phyloP scores from a whole-genome alignment of 495 filamentous ascomycete genomes.

The Aspergillus sclerotiicarbonarius region DNA sequence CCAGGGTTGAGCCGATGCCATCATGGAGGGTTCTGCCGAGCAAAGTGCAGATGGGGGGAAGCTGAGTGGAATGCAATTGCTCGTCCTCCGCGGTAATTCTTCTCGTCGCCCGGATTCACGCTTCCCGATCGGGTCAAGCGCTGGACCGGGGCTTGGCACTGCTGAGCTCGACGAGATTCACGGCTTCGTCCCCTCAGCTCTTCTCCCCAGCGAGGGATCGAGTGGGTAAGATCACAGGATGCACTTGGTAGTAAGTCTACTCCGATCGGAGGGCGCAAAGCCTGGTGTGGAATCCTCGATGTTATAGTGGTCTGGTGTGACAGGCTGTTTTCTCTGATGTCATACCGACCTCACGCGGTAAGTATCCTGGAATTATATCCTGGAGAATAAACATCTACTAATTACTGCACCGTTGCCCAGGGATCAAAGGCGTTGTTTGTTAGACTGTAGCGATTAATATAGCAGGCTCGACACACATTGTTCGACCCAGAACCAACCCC shows the following conservation, averaged over 20 bases:
- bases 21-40: constrained; percentile 1
- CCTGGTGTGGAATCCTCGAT: too few relatives aligned
- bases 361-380: too few relatives aligned
- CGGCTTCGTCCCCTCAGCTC: too few relatives aligned
- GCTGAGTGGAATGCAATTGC: constrained; percentile 3
- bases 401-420: too few relatives aligned
- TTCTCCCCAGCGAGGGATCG: too few relatives aligned
- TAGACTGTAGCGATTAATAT: too few relatives aligned
- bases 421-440: too few relatives aligned
- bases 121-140: constrained; percentile 23
- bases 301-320: not conserved
- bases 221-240: too few relatives aligned
- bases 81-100: constrained; percentile 15
- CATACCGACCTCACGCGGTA: not conserved
- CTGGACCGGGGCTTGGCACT: constrained; percentile 13
- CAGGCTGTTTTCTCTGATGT: not conserved
- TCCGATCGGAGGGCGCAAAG: not conserved
- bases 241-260: not conserved
- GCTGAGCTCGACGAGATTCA: too few relatives aligned
- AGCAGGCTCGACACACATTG: too few relatives aligned
- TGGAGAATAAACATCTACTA: too few relatives aligned
- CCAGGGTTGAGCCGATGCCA: constrained; percentile 38
- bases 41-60: constrained; percentile 5
- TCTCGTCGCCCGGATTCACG: constrained; percentile 17
- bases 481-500: too few relatives aligned